These are phyloP conservation scores for Dactylellina parvicollis DNA, from an alignment of 2,329 filamentous ascomycete genomes.

Conservation along the genomic window DNA sequence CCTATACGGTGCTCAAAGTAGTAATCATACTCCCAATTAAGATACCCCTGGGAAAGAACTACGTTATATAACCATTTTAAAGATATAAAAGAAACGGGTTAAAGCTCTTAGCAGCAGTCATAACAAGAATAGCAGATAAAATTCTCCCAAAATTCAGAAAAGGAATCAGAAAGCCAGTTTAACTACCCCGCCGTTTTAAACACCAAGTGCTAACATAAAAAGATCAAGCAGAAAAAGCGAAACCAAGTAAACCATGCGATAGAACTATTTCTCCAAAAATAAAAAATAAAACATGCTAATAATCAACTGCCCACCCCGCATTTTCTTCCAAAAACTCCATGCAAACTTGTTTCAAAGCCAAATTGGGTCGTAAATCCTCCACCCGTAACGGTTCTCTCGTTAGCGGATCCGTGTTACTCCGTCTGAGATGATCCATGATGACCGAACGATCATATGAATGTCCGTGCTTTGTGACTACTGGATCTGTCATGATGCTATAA, in stretches of 20 bases:
- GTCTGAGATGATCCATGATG: conserved; percentile 84
- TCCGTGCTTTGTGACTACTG: conserved; percentile 78
- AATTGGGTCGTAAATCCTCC: conserved; percentile 80
- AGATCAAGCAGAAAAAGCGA: neutral
- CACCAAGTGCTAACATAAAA: too few relatives aligned
- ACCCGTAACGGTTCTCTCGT: conserved; percentile 78
- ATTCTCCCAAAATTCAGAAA: too few relatives aligned
- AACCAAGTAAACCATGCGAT: neutral
- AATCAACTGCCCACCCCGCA: conserved; percentile 86
- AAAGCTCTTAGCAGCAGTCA: too few relatives aligned
- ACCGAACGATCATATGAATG: conserved; percentile 89
- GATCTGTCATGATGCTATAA: conserved; percentile 74
- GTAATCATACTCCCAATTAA: too few relatives aligned
- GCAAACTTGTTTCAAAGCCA: conserved; percentile 81
- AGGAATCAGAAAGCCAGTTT: too few relatives aligned
- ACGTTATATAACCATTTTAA: too few relatives aligned
- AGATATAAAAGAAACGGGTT: too few relatives aligned
- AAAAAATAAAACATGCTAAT: conserved; percentile 65
- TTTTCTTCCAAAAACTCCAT: conserved; percentile 86
- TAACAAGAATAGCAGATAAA: too few relatives aligned
- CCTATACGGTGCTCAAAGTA: too few relatives aligned
- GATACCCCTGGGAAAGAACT: too few relatives aligned
- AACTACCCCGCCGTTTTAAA: too few relatives aligned
- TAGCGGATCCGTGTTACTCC: conserved; percentile 79
- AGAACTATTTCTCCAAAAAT: neutral